phyloP scores from a whole-genome alignment of 2,329 filamentous ascomycete genomes.

The Erysiphe pulchra region DNA sequence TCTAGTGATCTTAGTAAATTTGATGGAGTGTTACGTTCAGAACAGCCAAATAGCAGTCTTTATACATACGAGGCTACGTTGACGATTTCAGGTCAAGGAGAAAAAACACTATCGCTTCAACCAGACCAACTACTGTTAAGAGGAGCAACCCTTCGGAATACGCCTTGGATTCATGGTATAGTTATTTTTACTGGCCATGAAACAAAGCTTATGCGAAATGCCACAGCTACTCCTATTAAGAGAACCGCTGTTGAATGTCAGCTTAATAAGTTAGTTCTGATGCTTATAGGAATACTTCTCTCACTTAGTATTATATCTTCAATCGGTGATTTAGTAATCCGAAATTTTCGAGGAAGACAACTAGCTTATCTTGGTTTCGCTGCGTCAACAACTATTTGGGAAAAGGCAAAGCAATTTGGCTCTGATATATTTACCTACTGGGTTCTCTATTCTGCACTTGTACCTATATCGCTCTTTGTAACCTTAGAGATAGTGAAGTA shows the following conservation, averaged over 20 bases:
- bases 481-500: slow-evolving; percentile 97
- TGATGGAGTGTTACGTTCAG: slow-evolving; percentile 67
- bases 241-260: slow-evolving; percentile 84
- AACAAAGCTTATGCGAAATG: slow-evolving; percentile 97
- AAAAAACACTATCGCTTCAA: slow-evolving; percentile 72
- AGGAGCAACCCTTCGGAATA: slow-evolving; percentile 84
- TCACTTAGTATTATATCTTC: slow-evolving; percentile 72
- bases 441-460: slow-evolving; percentile 89
- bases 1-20: slow-evolving; percentile 64
- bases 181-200: slow-evolving; percentile 97
- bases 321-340: slow-evolving; percentile 65
- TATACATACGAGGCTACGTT: slow-evolving; percentile 96
- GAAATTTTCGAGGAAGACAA: slow-evolving; percentile 32
- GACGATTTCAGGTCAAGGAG: slow-evolving; percentile 76
- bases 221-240: slow-evolving; percentile 91
- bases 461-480: slow-evolving; percentile 93
- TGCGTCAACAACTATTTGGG: slow-evolving; percentile 24
- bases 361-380: slow-evolving; percentile 51
- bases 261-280: slow-evolving; percentile 79
- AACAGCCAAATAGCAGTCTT: slow-evolving; percentile 92
- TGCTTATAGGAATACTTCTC: slow-evolving; percentile 66
- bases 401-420: slow-evolving; percentile 56
- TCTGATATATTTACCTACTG: slow-evolving; percentile 94
- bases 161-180: slow-evolving; percentile 85
- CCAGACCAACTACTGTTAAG: slow-evolving; percentile 83